These are phyloP conservation scores for Oxytropis ochrocephala DNA, from an alignment of 306 rosid genomes.

Conservation along the genomic window DNA sequence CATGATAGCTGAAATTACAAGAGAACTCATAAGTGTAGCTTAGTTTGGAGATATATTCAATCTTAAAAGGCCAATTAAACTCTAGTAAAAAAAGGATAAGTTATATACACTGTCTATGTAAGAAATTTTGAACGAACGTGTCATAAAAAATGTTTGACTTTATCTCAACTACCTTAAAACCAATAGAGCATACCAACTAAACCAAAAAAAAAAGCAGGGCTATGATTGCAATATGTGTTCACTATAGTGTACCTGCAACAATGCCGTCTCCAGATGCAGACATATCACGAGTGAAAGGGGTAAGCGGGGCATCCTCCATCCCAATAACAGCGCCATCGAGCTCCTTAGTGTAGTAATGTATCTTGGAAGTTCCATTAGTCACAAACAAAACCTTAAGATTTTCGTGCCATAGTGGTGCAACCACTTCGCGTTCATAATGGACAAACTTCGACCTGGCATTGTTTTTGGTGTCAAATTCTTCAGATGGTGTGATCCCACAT, in stretches of 20 bases:
- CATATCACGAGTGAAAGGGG: constrained; percentile 78
- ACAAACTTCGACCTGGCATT: constrained; percentile 70
- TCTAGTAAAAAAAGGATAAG: not conserved
- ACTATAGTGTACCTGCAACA: constrained; percentile 64
- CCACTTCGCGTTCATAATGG: constrained; percentile 62
- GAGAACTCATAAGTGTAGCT: constrained; percentile 10
- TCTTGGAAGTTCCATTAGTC: constrained; percentile 94
- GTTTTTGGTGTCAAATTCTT: constrained; percentile 82
- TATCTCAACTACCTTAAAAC: no score
- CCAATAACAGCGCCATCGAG: constrained; percentile 67
- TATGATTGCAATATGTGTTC: not conserved
- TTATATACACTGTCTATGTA: no score
- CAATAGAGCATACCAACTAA: no score
- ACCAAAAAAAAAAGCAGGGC: not conserved
- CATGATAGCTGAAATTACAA: constrained; percentile 61
- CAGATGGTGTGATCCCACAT: constrained; percentile 70
- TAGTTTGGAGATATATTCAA: not conserved
- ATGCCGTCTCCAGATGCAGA: constrained; percentile 96
- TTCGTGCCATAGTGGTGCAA: constrained; percentile 75
- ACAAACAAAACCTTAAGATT: constrained; percentile 86
- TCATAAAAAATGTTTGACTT: no score
- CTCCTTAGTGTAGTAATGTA: constrained; percentile 83
- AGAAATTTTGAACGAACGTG: no score
- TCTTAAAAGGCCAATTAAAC: not conserved
- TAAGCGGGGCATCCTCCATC: constrained; percentile 83